Conservation (phyloP, 768 basidiomycete species). For the Boletus bicolor region DNA sequence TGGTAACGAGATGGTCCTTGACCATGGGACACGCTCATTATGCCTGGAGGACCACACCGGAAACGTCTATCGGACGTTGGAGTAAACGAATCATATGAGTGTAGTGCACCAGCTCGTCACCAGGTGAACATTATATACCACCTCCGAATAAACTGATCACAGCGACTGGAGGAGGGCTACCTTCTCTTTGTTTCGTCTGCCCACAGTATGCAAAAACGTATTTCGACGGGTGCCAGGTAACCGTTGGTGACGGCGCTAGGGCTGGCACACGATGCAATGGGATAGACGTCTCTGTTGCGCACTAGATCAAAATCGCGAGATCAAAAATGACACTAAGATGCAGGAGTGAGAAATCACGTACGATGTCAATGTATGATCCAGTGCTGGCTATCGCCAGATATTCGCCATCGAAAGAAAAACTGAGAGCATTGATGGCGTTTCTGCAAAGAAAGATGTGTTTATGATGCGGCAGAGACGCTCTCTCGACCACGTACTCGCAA, state of each 20-base stretch:
- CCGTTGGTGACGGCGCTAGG: conserved; percentile 68
- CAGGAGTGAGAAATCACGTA: conserved; percentile 34
- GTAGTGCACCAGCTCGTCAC: not conserved
- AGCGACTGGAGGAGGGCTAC: conserved; percentile 59
- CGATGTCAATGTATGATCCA: conserved; percentile 75
- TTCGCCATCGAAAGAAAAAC: conserved; percentile 83
- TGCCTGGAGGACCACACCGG: not conserved
- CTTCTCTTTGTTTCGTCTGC: conserved; percentile 65
- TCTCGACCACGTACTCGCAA: conserved; percentile 62
- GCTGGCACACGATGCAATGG: conserved; percentile 77
- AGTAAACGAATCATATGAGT: not conserved
- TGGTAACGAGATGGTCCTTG: not conserved
- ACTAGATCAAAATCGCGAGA: conserved; percentile 40
- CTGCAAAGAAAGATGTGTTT: conserved; percentile 35
- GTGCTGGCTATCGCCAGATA: conserved; percentile 73
- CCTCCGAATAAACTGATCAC: conserved; percentile 73
- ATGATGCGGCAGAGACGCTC: not conserved
- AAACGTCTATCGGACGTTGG: not conserved
- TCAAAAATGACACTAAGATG: not conserved
- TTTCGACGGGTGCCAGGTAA: conserved; percentile 80
- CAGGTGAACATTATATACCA: conserved; percentile 26
- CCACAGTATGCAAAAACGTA: conserved; percentile 82
- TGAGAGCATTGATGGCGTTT: conserved; percentile 66
- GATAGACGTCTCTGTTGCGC: conserved; percentile 71
- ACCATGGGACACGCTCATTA: not conserved